These are phyloP conservation scores for Citrullus mucosospermus DNA, from an alignment of 306 rosid species.

Conservation along the genomic window DNA sequence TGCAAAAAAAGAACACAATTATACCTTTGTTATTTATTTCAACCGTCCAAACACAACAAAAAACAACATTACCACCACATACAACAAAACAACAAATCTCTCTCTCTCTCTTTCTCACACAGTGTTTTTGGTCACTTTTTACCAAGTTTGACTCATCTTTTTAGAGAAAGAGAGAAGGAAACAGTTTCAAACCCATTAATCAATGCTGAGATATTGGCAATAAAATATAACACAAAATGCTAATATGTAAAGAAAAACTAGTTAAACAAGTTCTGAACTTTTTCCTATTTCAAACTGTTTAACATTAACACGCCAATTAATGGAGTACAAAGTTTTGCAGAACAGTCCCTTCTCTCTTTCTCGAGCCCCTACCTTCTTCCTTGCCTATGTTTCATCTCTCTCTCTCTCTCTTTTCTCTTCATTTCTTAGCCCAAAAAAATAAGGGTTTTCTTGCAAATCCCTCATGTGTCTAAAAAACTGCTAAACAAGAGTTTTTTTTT, in stretches of 20 bases:
- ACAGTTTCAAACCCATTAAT: background rate
- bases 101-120: conserved; percentile 4
- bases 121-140: background rate
- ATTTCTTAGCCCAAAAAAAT: background rate
- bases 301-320: conserved; percentile 16
- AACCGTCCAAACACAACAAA: background rate
- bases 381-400: conserved; percentile 17
- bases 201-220: background rate
- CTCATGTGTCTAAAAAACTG: background rate
- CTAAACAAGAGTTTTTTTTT: background rate
- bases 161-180: background rate
- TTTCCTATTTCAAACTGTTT: conserved; percentile 1
- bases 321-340: conserved; percentile 27
- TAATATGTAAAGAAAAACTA: background rate
- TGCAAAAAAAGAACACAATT: conserved; percentile 17
- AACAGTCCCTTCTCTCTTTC: conserved; percentile 47
- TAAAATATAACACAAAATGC: background rate
- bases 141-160: conserved; percentile 5
- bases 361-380: conserved; percentile 88
- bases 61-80: background rate
- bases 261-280: background rate
- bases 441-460: background rate
- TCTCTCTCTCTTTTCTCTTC: conserved; percentile 14
- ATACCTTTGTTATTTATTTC: conserved; percentile 9
- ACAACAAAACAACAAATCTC: conserved; percentile 12